Conservation (phyloP, 2,329 filamentous ascomycete genomes). For the Botrytis pseudocinerea region DNA sequence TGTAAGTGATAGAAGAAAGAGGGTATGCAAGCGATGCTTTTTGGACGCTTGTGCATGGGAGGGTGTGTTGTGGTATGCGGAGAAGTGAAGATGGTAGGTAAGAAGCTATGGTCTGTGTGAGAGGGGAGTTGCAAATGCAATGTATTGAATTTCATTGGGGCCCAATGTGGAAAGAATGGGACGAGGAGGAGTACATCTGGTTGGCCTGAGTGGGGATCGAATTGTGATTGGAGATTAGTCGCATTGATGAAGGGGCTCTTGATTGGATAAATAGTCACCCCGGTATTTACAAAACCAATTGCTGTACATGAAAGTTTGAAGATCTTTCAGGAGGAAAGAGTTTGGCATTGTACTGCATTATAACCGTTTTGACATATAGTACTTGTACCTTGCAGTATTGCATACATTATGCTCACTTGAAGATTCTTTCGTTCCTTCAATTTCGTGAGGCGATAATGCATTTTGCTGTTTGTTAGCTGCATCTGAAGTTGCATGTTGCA, state of each 20-base stretch:
- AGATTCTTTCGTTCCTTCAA: neutral
- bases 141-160: neutral
- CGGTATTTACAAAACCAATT: neutral
- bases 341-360: neutral
- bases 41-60: neutral
- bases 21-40: neutral
- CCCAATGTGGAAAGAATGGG: neutral
- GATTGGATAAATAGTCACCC: neutral
- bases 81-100: neutral
- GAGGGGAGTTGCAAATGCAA: neutral
- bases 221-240: neutral
- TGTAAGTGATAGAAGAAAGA: neutral
- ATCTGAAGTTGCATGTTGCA: neutral
- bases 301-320: neutral
- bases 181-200: neutral
- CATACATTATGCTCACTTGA: neutral
- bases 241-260: neutral
- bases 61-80: neutral
- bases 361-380: neutral
- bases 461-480: neutral
- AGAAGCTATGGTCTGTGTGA: neutral
- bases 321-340: neutral
- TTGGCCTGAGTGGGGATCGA: neutral
- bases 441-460: neutral
- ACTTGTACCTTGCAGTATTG: conserved; percentile 18